A percentile compares a stretch with the other conserved stretches of the same genome.
phyloP scores from a whole-genome alignment of 2,329 filamentous ascomycete species.

The Cryphonectria japonica region DNA sequence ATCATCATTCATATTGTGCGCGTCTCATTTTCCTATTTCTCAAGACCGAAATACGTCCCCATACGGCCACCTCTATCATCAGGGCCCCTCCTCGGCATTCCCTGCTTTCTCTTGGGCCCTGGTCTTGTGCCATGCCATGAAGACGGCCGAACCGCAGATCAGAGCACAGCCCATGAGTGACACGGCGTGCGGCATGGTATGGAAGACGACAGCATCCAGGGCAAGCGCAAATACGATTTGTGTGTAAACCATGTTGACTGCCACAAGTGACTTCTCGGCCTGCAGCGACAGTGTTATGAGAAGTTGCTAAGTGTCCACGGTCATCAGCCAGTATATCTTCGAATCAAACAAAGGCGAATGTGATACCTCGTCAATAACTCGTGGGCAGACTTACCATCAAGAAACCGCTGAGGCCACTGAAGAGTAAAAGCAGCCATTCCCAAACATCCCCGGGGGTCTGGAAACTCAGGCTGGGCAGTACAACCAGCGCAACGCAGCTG shows the following conservation, averaged over 20 bases:
- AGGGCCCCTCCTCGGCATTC: not conserved
- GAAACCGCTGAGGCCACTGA: conserved; percentile 19
- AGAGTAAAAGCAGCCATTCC: conserved; percentile 19
- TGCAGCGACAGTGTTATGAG: conserved; percentile 20
- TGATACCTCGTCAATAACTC: not conserved
- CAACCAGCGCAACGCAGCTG: conserved; percentile 8
- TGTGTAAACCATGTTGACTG: conserved; percentile 21
- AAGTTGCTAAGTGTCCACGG: conserved; percentile 6
- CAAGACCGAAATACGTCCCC: too few species aligned
- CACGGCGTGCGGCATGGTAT: conserved; percentile 15
- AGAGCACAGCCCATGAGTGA: conserved; percentile 12
- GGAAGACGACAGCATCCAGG: conserved; percentile 16
- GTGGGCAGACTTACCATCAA: conserved; percentile 9
- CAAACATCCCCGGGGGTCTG: conserved; percentile 4
- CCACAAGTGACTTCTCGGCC: conserved; percentile 16
- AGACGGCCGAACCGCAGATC: conserved; percentile 8
- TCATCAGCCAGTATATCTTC: not conserved
- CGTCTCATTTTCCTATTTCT: not conserved
- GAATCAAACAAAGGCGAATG: too few species aligned
- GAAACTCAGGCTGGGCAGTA: conserved; percentile 11
- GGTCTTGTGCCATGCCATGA: conserved; percentile 18
- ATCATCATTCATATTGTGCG: too few species aligned
- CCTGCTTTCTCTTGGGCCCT: not conserved
- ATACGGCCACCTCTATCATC: not conserved
- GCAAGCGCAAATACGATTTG: conserved; percentile 19